These are phyloP conservation scores for Leonotis leonurus DNA, from an alignment of 257 asterid species.

Conservation along the genomic window DNA sequence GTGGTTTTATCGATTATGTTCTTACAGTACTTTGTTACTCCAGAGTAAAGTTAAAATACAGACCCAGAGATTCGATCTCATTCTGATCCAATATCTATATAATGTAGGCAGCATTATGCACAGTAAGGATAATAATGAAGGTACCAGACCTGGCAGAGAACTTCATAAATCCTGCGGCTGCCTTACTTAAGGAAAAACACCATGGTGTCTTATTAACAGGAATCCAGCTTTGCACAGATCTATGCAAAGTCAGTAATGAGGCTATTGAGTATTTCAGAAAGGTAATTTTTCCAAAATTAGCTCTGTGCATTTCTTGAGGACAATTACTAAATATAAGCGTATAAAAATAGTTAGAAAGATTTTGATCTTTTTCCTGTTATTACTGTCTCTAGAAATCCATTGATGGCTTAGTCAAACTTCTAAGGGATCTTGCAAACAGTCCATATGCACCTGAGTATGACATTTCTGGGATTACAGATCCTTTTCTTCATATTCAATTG, in stretches of 20 bases:
- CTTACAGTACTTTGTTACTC: neutral
- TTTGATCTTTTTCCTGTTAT: constrained; percentile 1
- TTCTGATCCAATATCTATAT: constrained; percentile 7
- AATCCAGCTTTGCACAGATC: constrained; percentile 77
- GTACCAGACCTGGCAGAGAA: constrained; percentile 97
- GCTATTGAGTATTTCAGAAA: constrained; percentile 77
- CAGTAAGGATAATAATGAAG: constrained; percentile 89
- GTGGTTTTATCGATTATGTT: neutral
- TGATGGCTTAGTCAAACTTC: constrained; percentile 72
- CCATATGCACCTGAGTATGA: constrained; percentile 91
- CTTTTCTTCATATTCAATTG: constrained; percentile 78
- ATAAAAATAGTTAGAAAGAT: constrained; percentile 2
- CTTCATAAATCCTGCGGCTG: constrained; percentile 71
- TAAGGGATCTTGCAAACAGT: constrained; percentile 77
- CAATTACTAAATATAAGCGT: neutral
- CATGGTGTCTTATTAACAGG: constrained; percentile 95
- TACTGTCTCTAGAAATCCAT: constrained; percentile 68
- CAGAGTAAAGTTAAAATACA: constrained; percentile 4
- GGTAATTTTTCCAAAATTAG: constrained; percentile 33
- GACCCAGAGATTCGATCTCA: constrained; percentile 7
- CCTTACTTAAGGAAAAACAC: constrained; percentile 89
- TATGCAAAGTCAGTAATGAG: constrained; percentile 64
- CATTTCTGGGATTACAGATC: constrained; percentile 82
- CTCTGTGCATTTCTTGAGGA: constrained; percentile 10
- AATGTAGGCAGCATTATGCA: constrained; percentile 89